Percentiles rank a stretch among this genome's conserved stretches.
Evolutionary conservation across 2,329 filamentous ascomycete species (phyloP).

Genomic region (Botrytis tulipae): DNA sequence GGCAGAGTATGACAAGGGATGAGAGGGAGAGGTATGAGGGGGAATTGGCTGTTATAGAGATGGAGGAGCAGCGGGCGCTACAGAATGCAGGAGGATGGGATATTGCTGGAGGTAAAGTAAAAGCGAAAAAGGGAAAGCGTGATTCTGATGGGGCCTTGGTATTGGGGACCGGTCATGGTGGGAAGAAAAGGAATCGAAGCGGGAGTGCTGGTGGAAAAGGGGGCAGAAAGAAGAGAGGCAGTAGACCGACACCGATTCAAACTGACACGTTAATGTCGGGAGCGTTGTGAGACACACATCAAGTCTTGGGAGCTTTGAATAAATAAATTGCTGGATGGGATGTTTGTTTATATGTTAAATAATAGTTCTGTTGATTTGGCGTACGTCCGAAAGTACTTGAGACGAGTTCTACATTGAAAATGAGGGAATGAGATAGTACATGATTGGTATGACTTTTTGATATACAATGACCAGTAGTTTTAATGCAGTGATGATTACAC

Average conservation of each 20-base stretch:
- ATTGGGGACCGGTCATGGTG: background rate
- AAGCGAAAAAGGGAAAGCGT: background rate
- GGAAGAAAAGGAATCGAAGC: background rate
- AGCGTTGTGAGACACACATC: background rate
- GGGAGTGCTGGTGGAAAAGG: background rate
- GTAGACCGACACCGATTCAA: background rate
- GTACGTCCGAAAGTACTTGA: background rate
- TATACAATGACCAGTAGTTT: background rate
- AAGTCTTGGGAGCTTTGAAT: background rate
- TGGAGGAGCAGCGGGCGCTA: background rate
- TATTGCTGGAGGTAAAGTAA: background rate
- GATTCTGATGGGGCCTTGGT: background rate
- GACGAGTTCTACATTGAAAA: background rate
- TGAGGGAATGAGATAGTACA: background rate
- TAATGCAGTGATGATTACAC: background rate
- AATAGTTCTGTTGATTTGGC: background rate
- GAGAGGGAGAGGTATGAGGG: conserved; percentile 1
- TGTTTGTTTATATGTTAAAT: background rate
- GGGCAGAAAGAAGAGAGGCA: background rate
- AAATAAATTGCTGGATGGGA: background rate
- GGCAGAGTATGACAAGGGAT: background rate
- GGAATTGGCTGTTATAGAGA: background rate
- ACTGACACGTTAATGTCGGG: conserved; percentile 2
- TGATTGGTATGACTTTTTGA: background rate
- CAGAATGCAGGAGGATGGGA: background rate